Evolutionary conservation across 2,329 filamentous ascomycete species (phyloP), one percentile per base, ranked within the genome.

Genomic region (Trichoderma atroviride): DNA sequence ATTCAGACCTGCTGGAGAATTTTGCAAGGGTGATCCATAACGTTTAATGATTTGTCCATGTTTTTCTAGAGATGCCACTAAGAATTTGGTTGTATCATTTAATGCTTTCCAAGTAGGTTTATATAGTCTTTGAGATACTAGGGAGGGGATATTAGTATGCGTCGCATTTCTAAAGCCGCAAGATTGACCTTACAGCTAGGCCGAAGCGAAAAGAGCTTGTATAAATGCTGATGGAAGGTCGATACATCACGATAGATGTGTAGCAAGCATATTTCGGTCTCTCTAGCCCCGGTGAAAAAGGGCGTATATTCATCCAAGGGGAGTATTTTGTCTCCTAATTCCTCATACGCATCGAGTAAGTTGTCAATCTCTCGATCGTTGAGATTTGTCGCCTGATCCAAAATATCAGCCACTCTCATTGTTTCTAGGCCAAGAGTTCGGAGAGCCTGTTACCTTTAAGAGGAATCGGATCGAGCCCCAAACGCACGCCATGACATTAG

Each of bases 91-190:
- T 2, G 52, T 56, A 33, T 31, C 19, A 3, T 9, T n/a, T 4
- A 65, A 22, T 43, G 33, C 37, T 56, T 31, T 65, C 62, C 62
- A 65, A 7, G 52, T 65, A 5, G 62, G 35, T 19, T 56, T 65
- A 13, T 56, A 65, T 31, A 65, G 37, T 5, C 56, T 47, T n/a
- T 56, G 52, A 1, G n/a, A 43, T 43, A 65, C 62, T 65, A n/a
- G 27, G 31, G 13, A 22, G 24, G 5, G 3, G 2, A 50, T 14
- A 4, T 65, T 31, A 65, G 35, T 2, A 13, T 13, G 16, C 1
- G 7, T 9, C 5, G 43, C 14, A 0, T 1, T 31, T 31, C 10
- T 29, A 4, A 1, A 43, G 0, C 6, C 0, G 0, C 13, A 0
- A 16, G 24, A 10, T 56, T 0, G 9, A 13, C 24, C 62, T 56